Evolutionary conservation across 2,329 filamentous ascomycete genomes (phyloP).

Genomic region (Stromatinia cepivora): DNA sequence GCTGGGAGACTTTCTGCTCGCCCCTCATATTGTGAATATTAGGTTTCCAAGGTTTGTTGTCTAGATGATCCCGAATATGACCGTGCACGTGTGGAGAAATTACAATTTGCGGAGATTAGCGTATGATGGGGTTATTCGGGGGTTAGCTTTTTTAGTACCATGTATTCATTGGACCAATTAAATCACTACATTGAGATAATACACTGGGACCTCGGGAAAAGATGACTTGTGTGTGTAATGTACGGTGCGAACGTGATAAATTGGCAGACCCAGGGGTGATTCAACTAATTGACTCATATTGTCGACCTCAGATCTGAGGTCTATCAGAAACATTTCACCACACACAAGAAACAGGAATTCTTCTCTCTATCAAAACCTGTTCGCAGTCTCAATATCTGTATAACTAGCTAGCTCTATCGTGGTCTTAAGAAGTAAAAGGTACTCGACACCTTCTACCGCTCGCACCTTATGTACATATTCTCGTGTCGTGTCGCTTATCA

Average conservation of each 20-base stretch:
- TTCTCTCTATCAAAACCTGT: background rate
- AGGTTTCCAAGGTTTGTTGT: background rate
- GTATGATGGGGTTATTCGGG: background rate
- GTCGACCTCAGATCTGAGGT: background rate
- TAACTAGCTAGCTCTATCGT: slow-evolving; percentile 10
- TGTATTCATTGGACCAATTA: background rate
- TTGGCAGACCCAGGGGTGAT: background rate
- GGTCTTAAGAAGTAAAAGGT: background rate
- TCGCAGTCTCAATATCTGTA: slow-evolving; percentile 1
- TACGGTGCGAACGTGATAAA: background rate
- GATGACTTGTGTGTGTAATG: background rate
- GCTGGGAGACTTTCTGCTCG: background rate
- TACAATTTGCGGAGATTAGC: slow-evolving; percentile 9
- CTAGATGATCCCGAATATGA: background rate
- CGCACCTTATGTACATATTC: slow-evolving; percentile 9
- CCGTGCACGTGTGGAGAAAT: background rate
- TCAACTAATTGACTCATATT: background rate
- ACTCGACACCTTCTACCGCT: background rate
- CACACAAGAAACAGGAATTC: no score
- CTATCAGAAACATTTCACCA: background rate
- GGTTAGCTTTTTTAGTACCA: background rate
- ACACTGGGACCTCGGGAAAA: background rate
- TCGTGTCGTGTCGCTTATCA: slow-evolving; percentile 14
- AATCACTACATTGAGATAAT: background rate
- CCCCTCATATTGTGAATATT: background rate